A percentile compares a stretch with the other conserved stretches of the same genome.
phyloP scores from a whole-genome alignment of 1,284 basidiomycete species.

The Earliella scabrosa region DNA sequence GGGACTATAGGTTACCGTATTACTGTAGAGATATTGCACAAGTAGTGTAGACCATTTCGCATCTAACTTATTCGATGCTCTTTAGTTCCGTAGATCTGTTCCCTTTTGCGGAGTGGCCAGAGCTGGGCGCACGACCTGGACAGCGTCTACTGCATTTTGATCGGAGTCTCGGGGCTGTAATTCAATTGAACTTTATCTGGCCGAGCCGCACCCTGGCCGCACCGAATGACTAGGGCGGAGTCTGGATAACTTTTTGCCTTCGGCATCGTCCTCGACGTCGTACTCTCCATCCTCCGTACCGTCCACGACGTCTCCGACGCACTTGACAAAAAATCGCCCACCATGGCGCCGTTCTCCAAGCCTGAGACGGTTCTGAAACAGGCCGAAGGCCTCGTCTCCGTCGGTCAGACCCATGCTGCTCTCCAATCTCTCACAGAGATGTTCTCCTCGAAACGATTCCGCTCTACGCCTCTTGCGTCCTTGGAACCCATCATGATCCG shows the following conservation, averaged over 20 bases:
- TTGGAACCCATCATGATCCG: slow-evolving; percentile 97
- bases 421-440: slow-evolving; percentile 90
- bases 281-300: slow-evolving; percentile 2
- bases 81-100: not conserved
- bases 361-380: slow-evolving; percentile 93
- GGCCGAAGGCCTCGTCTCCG: slow-evolving; percentile 90
- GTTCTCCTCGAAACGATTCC: slow-evolving; percentile 94
- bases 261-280: slow-evolving; percentile 9
- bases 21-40: slow-evolving; percentile 27
- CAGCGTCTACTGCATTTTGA: not conserved
- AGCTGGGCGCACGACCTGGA: no score
- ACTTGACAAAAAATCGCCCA: slow-evolving; percentile 22
- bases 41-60: slow-evolving; percentile 27
- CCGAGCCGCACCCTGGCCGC: no score
- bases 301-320: slow-evolving; percentile 20
- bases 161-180: slow-evolving; percentile 4
- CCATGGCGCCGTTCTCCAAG: slow-evolving; percentile 88
- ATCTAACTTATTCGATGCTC: slow-evolving; percentile 23
- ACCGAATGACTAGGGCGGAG: slow-evolving; percentile 10
- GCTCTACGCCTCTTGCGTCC: slow-evolving; percentile 86
- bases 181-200: slow-evolving; percentile 4
- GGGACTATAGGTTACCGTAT: slow-evolving; percentile 13
- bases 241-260: slow-evolving; percentile 21
- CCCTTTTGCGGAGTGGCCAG: no score
- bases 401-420: slow-evolving; percentile 88